A percentile compares a stretch with the other conserved stretches of the same genome.
Evolutionary conservation across 2,329 filamentous ascomycete species (phyloP).

Genomic region (Penicillium brevicompactum): DNA sequence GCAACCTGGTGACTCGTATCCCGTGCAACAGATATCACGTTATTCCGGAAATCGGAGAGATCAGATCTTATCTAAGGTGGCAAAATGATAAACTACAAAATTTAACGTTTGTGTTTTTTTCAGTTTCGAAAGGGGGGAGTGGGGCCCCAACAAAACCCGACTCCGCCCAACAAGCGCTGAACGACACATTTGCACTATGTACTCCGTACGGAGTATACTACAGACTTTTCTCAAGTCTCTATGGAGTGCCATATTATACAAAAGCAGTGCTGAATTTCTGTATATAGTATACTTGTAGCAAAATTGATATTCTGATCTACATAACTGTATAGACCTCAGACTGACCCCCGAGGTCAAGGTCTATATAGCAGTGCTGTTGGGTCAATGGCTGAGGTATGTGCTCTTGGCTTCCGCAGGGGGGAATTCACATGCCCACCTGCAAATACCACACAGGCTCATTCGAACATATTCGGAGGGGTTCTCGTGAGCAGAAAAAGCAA

Average conservation of each 20-base stretch:
- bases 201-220: neutral
- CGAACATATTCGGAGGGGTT: neutral
- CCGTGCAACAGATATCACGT: neutral
- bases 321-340: too few species aligned
- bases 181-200: neutral
- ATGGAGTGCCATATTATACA: too few species aligned
- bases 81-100: constrained; percentile 1
- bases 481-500: neutral
- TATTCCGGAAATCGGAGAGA: neutral
- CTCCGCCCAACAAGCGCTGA: constrained; percentile 24
- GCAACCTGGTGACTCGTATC: neutral
- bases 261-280: too few species aligned
- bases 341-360: too few species aligned
- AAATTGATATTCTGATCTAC: neutral
- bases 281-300: neutral
- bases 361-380: neutral
- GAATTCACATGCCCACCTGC: constrained; percentile 6
- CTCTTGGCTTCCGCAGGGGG: neutral
- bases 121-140: constrained; percentile 11
- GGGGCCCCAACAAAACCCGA: constrained; percentile 27
- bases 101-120: constrained; percentile 10
- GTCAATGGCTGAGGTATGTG: neutral
- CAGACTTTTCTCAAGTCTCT: too few species aligned
- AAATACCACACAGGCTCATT: neutral
- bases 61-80: constrained; percentile 15